Evolutionary conservation across 2,329 filamentous ascomycete species (phyloP).

Genomic region (Kalmusia sp.): DNA sequence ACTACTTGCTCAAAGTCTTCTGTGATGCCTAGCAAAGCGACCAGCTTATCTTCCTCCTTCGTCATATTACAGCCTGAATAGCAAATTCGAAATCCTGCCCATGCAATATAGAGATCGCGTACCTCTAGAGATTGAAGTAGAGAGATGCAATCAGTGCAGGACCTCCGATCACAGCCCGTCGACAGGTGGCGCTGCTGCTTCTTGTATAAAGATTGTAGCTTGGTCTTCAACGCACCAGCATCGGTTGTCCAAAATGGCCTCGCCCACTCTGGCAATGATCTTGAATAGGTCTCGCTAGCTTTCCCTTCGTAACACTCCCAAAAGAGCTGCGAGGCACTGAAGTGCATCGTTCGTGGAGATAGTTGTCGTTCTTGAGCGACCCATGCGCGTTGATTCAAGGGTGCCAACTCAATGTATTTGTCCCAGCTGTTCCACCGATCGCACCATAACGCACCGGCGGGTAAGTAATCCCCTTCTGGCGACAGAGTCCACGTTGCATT

Average conservation of each 20-base stretch:
- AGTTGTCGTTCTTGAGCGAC: constrained; percentile 23
- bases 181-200: background rate
- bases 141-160: background rate
- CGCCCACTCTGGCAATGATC: constrained; percentile 1
- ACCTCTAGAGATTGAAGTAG: no score
- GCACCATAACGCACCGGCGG: background rate
- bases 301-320: constrained; percentile 19
- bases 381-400: constrained; percentile 22
- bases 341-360: constrained; percentile 19
- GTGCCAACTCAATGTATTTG: background rate
- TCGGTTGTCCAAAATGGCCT: background rate
- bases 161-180: background rate
- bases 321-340: constrained; percentile 13
- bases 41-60: constrained; percentile 12
- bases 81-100: background rate
- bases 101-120: background rate
- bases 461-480: background rate
- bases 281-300: constrained; percentile 6
- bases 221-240: background rate
- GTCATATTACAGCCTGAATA: constrained; percentile 9
- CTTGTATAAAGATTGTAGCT: background rate
- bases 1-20: background rate
- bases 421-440: background rate
- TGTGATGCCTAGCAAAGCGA: constrained; percentile 7
- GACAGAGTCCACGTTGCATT: background rate